Percentiles rank a stretch among this genome's conserved stretches.
Evolutionary conservation across 768 basidiomycete genomes (phyloP).

Genomic region (Leccinellum luteum): DNA sequence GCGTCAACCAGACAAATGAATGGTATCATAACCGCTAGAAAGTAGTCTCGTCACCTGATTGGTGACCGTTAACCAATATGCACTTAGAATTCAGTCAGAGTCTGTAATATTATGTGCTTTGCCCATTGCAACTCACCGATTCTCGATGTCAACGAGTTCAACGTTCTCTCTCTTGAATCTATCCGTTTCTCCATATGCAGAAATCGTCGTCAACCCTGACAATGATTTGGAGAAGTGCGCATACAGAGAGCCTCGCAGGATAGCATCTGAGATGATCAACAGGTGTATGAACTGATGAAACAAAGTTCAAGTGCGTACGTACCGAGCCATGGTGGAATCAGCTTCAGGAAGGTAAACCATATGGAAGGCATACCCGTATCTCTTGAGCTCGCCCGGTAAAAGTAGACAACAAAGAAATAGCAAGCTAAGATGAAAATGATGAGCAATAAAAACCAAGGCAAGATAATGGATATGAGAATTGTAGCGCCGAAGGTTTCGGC

Average conservation of each 20-base stretch:
- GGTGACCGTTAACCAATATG: conserved; percentile 83
- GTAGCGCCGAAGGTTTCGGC: conserved; percentile 70
- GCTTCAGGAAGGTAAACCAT: neutral
- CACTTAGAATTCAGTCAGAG: conserved; percentile 34
- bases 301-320: conserved; percentile 8
- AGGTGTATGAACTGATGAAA: neutral
- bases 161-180: conserved; percentile 79
- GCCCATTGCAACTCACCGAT: conserved; percentile 44
- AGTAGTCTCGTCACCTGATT: conserved; percentile 56
- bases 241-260: conserved; percentile 85
- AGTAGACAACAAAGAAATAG: conserved; percentile 71
- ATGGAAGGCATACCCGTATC: conserved; percentile 61
- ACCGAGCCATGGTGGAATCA: conserved; percentile 42
- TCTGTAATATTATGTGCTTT: neutral
- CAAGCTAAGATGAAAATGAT: conserved; percentile 56
- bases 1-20: conserved; percentile 36
- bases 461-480: conserved; percentile 71
- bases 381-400: conserved; percentile 83
- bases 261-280: conserved; percentile 51
- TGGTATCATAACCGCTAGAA: neutral
- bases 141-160: conserved; percentile 77
- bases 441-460: conserved; percentile 84
- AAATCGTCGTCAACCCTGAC: conserved; percentile 81
- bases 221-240: conserved; percentile 92
- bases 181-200: conserved; percentile 78